Percentiles rank a stretch among this genome's conserved stretches.
These are phyloP conservation scores for Ophiocordyceps sinensis DNA, from an alignment of 2,329 filamentous ascomycete genomes.

Conservation along the genomic window DNA sequence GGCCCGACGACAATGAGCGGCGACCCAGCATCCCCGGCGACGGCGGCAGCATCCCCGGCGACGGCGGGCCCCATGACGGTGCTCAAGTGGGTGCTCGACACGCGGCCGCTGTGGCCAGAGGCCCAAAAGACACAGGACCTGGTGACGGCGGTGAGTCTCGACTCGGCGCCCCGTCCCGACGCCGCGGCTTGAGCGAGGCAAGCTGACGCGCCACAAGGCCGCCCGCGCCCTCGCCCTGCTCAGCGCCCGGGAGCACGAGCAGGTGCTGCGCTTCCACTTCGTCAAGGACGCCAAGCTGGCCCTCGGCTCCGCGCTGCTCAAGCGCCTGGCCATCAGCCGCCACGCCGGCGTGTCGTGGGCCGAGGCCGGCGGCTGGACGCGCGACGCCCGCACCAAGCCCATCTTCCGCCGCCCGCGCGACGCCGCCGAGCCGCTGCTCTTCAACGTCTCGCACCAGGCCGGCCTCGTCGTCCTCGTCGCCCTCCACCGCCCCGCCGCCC, in stretches of 20 bases:
- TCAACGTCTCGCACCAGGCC: conserved; percentile 70
- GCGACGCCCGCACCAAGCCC: conserved; percentile 41
- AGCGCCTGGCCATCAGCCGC: conserved; percentile 52
- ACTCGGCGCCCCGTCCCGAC: too few relatives aligned
- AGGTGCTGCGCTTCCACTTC: conserved; percentile 48
- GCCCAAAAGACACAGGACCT: conserved; percentile 34
- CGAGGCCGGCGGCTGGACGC: conserved; percentile 35
- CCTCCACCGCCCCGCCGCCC: conserved; percentile 20
- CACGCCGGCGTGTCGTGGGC: conserved; percentile 44
- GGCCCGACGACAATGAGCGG: too few relatives aligned
- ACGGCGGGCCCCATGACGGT: conserved; percentile 15
- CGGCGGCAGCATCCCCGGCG: too few relatives aligned
- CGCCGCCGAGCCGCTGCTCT: conserved; percentile 36
- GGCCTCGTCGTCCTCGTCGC: conserved; percentile 58
- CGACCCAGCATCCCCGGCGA: too few relatives aligned
- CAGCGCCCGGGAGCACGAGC: conserved; percentile 36
- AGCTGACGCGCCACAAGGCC: conserved; percentile 26
- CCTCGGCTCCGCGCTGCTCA: conserved; percentile 58
- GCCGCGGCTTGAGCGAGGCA: too few relatives aligned
- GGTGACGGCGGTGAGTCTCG: conserved; percentile 22
- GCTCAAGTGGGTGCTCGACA: conserved; percentile 50
- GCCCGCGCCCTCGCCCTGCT: conserved; percentile 38
- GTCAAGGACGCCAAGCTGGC: conserved; percentile 61
- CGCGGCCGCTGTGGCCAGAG: conserved; percentile 40
- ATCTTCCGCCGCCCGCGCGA: conserved; percentile 30